phyloP scores from a whole-genome alignment of 2,329 filamentous ascomycete genomes.

The Tolypocladium guangdongense region DNA sequence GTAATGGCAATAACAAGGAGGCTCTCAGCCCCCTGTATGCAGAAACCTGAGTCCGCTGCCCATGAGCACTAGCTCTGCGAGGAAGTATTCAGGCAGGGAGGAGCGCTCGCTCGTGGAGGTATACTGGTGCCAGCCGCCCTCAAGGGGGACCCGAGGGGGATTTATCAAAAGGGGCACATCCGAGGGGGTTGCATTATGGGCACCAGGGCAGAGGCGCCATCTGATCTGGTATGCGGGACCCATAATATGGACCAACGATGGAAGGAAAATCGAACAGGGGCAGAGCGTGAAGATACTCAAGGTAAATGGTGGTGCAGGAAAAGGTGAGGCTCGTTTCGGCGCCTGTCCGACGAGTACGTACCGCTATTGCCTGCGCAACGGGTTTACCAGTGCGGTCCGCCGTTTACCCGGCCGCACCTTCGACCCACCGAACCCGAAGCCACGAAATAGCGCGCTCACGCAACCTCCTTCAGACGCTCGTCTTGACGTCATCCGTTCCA shows the following conservation, averaged over 20 bases:
- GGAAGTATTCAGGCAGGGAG: not conserved
- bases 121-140: not conserved
- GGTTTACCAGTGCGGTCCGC: conserved; percentile 8
- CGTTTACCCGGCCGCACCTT: conserved; percentile 13
- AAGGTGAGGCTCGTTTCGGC: no score
- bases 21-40: not conserved
- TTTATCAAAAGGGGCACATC: not conserved
- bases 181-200: not conserved
- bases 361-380: not conserved
- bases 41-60: not conserved
- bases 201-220: not conserved
- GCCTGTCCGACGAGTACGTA: not conserved
- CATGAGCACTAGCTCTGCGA: not conserved
- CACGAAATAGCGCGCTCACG: not conserved
- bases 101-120: not conserved
- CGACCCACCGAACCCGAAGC: not conserved
- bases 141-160: not conserved
- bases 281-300: not conserved
- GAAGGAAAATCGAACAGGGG: not conserved
- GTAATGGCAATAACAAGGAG: not conserved
- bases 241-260: not conserved
- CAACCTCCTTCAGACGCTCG: not conserved
- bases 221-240: not conserved
- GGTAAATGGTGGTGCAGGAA: not conserved
- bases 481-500: not conserved